Evolutionary conservation across 1,284 basidiomycete genomes (phyloP).

Genomic region (Trichosporon ovoides): DNA sequence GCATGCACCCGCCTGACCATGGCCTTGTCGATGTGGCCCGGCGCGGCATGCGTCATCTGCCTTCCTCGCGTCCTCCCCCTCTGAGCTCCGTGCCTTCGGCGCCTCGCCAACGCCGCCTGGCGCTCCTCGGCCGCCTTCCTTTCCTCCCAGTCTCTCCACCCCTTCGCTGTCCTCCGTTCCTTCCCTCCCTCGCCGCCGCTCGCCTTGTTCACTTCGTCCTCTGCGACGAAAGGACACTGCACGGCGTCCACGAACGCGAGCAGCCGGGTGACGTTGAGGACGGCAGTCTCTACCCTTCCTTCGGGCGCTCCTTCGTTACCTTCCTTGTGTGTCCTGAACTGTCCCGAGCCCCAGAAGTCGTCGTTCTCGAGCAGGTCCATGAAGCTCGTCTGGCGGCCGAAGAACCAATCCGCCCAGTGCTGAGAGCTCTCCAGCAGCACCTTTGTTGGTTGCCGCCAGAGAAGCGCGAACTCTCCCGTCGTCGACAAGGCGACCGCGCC

Average conservation of each 20-base stretch:
- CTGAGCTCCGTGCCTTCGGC: too few species aligned
- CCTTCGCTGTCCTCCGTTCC: too few species aligned
- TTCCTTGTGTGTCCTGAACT: neutral
- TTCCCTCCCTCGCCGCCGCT: too few species aligned
- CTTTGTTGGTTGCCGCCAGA: neutral
- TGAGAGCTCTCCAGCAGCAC: neutral
- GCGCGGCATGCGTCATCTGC: too few species aligned
- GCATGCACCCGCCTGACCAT: neutral
- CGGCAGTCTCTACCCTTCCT: too few species aligned
- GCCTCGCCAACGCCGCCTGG: too few species aligned
- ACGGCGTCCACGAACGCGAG: neutral
- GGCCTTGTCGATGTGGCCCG: neutral
- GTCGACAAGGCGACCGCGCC: neutral
- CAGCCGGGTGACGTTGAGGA: neutral
- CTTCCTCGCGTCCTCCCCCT: too few species aligned
- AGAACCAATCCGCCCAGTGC: neutral
- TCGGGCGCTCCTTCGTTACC: too few species aligned
- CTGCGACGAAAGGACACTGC: neutral
- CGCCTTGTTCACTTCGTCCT: neutral
- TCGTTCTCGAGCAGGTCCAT: neutral
- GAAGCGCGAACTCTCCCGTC: neutral
- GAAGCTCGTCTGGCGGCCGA: neutral
- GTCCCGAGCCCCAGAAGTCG: neutral
- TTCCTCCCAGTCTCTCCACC: too few species aligned
- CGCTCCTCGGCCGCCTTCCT: too few species aligned